Percentiles rank a stretch among this genome's conserved stretches.
Conservation (phyloP, 495 filamentous ascomycete species). For the Daldinia bambusicola region DNA sequence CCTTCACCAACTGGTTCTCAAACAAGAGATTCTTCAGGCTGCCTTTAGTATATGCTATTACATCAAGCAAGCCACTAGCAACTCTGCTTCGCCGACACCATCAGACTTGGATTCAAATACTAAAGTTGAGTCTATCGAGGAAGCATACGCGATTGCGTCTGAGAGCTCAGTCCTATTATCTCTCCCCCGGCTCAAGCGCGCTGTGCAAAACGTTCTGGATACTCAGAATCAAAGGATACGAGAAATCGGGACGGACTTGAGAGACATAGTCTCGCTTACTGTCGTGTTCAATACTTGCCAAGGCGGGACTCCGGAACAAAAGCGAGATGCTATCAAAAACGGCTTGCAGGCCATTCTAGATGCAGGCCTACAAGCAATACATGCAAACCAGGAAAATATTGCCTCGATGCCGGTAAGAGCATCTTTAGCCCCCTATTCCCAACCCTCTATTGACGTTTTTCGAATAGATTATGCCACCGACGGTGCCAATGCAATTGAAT, state of each 20-base stretch:
- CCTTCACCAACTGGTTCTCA: constrained; percentile 50
- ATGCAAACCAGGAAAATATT: constrained; percentile 43
- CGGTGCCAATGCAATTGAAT: constrained; percentile 32
- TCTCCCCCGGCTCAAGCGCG: constrained; percentile 42
- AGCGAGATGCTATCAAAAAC: constrained; percentile 40
- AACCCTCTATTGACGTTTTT: constrained; percentile 10
- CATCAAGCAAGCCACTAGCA: constrained; percentile 43
- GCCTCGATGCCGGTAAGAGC: constrained; percentile 42
- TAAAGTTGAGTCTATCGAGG: constrained; percentile 38
- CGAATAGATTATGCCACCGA: constrained; percentile 35
- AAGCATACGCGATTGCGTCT: constrained; percentile 33
- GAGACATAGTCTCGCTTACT: constrained; percentile 50
- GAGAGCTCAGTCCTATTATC: constrained; percentile 46
- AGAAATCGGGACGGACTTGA: constrained; percentile 48
- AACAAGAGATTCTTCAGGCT: constrained; percentile 51
- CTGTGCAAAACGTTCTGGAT: constrained; percentile 48
- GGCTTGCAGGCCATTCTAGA: constrained; percentile 47
- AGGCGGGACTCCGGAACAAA: constrained; percentile 42
- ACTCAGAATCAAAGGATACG: constrained; percentile 41
- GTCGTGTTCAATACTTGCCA: constrained; percentile 49
- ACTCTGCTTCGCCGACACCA: constrained; percentile 14
- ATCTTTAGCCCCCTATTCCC: neutral
- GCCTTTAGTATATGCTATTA: constrained; percentile 54
- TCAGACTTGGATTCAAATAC: constrained; percentile 19
- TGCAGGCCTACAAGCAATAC: constrained; percentile 42